Conservation (phyloP, 768 basidiomycete species). For the Lactarius indigo region DNA sequence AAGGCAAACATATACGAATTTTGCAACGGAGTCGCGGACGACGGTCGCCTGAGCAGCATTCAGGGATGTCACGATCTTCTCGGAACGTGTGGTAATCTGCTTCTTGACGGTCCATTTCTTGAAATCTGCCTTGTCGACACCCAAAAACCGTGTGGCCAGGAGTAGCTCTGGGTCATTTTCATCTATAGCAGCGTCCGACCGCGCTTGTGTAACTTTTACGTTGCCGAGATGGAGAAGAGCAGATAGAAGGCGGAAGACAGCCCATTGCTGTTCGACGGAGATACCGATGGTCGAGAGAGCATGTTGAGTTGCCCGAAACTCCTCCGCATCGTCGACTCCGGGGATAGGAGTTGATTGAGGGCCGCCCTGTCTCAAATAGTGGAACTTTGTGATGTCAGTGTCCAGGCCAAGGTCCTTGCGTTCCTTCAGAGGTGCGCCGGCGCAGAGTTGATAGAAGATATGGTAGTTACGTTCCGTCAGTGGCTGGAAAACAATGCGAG, state of each 20-base stretch:
- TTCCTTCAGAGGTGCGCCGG: constrained; percentile 93
- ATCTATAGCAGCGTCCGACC: constrained; percentile 80
- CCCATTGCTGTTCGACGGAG: constrained; percentile 97
- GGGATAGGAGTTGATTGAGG: constrained; percentile 78
- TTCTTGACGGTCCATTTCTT: constrained; percentile 99
- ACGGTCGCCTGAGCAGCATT: constrained; percentile 87
- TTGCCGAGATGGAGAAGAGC: constrained; percentile 97
- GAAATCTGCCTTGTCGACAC: constrained; percentile 87
- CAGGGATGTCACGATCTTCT: constrained; percentile 90
- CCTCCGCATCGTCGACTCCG: constrained; percentile 95
- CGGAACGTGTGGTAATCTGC: constrained; percentile 89
- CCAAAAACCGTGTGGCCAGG: constrained; percentile 84
- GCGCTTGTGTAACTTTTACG: constrained; percentile 78
- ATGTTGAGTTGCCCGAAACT: constrained; percentile 90
- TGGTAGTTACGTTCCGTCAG: constrained; percentile 98
- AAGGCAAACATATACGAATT: constrained; percentile 97
- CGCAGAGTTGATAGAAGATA: constrained; percentile 99
- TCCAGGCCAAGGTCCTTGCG: constrained; percentile 93
- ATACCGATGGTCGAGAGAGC: constrained; percentile 97
- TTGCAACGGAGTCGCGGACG: constrained; percentile 94
- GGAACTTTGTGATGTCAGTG: constrained; percentile 79
- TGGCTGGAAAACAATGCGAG: constrained; percentile 96
- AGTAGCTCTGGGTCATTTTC: constrained; percentile 78
- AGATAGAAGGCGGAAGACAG: constrained; percentile 90
- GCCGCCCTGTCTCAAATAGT: constrained; percentile 92